Percentiles rank a stretch among this genome's conserved stretches.
Evolutionary conservation across 306 rosid species (phyloP).

Genomic region (Trifolium dubium): DNA sequence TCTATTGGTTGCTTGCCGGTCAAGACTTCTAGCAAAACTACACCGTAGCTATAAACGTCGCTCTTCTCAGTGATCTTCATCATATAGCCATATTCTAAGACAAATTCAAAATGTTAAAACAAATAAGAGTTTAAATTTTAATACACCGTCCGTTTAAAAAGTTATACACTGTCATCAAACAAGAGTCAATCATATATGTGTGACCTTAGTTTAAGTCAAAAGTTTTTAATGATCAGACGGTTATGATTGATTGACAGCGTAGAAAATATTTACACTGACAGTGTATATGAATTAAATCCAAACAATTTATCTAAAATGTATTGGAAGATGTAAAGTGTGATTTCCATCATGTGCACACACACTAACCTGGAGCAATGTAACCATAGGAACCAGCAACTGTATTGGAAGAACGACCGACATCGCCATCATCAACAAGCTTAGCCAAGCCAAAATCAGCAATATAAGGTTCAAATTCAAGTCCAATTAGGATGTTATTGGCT

Average conservation of each 20-base stretch:
- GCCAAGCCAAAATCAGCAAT: slow-evolving; percentile 98
- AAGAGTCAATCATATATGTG: neutral
- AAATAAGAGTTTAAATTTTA: neutral
- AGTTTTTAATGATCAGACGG: neutral
- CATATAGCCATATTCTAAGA: slow-evolving; percentile 90
- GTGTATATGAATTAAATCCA: neutral
- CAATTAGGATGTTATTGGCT: slow-evolving; percentile 96
- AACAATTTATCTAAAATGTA: slow-evolving; percentile 1
- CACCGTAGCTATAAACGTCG: slow-evolving; percentile 85
- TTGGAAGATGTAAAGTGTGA: neutral
- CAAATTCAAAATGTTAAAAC: slow-evolving; percentile 7
- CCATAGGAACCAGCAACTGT: slow-evolving; percentile 99
- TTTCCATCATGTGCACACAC: neutral
- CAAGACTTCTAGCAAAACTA: slow-evolving; percentile 79
- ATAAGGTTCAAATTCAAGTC: slow-evolving; percentile 90
- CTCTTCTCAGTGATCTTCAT: slow-evolving; percentile 76
- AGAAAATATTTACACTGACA: neutral
- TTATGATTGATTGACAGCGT: neutral
- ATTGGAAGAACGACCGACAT: slow-evolving; percentile 79
- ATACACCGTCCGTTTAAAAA: neutral
- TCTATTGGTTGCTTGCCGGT: slow-evolving; percentile 97
- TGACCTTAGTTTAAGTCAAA: neutral
- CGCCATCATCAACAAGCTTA: slow-evolving; percentile 85
- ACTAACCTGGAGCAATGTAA: slow-evolving; percentile 94
- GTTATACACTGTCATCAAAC: neutral